Base-by-base conservation (phyloP, 148 eudicot species). In the Camellia granthamiana region DNA sequence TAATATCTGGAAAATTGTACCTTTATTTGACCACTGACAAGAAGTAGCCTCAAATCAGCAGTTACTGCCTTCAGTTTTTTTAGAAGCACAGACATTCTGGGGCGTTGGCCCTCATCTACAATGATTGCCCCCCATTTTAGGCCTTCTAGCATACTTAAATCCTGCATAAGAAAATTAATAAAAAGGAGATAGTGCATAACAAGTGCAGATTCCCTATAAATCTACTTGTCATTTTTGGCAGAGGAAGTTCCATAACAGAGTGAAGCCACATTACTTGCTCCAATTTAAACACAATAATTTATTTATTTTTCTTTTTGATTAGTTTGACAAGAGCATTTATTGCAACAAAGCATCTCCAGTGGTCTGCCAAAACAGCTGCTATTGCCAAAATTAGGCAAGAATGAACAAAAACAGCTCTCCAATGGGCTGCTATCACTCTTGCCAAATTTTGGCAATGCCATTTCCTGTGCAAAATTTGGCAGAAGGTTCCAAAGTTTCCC, bases 91-190 rank as follows among this genome's bases (percentile, higher is more conserved):
- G 75, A 83, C 30, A 81, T 71, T 73, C 51, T 19, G 51, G 80
- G 82, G 56, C 85, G 77, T 60, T 89, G 93, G 83, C 88, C 84
- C 67, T 81, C 83, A 83, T 90, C 96, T 66, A 88, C 51, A 54
- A 90, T 75, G 74, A 90, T 70, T 55, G 83, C 90, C 79, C 86
- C 92, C 96, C 96, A 92, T 19, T 82, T 76, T 12, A 92, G 86
- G 69, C 77, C 81, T 73, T 83, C 82, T 38, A 92, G 43, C 15
- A 66, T 71, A n/a, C 78, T 81, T 80, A 84, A 47, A 82, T 92
- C 96, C 96, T 92, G 91, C 66, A 84, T 47, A 74, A 78, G 8
- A 75, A 30, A 43, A 19, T 8, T 74, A 3, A 69, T 9, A 56
- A 42, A 76, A 71, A 42, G 72, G 10, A 43, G 76, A 59, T 13